Percentiles rank a stretch among this genome's conserved stretches.
These are phyloP conservation scores for Graphilbum ipis-grandicollis DNA, from an alignment of 2,329 filamentous ascomycete species.

Conservation along the genomic window DNA sequence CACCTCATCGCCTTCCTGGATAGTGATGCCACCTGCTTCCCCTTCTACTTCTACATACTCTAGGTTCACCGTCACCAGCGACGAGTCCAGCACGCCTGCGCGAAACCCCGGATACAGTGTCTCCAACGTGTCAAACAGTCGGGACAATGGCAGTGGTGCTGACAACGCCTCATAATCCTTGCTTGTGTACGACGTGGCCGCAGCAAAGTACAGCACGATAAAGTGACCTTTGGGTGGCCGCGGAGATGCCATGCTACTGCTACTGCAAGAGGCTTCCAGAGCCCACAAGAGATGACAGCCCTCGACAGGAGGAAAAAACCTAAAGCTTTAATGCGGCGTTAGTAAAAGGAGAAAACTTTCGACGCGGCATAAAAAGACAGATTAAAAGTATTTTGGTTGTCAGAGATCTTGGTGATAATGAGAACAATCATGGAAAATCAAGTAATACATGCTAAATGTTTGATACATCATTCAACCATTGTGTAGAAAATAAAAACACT, in stretches of 20 bases:
- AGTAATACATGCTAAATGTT: conserved; percentile 23
- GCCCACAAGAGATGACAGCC: too few relatives aligned
- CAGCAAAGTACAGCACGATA: conserved; percentile 68
- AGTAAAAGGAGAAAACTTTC: too few relatives aligned
- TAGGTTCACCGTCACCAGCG: conserved; percentile 63
- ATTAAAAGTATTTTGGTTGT: conserved; percentile 19
- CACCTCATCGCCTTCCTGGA: conserved; percentile 64
- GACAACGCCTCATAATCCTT: conserved; percentile 47
- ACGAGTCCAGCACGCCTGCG: conserved; percentile 50
- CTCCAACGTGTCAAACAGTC: conserved; percentile 53
- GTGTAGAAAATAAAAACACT: too few relatives aligned
- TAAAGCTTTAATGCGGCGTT: too few relatives aligned
- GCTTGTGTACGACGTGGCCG: conserved; percentile 52
- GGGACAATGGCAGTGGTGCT: conserved; percentile 44
- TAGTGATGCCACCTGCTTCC: conserved; percentile 25
- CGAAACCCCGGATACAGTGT: conserved; percentile 51
- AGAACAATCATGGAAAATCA: conserved; percentile 32
- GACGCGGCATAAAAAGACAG: conserved; percentile 5
- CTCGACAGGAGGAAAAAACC: background rate
- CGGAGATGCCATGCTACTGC: conserved; percentile 15
- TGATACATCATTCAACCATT: conserved; percentile 17
- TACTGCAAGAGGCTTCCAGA: too few relatives aligned
- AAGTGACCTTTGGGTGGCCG: conserved; percentile 49
- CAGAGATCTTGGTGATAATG: conserved; percentile 58
- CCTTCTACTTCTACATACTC: conserved; percentile 54